A percentile compares a stretch with the other conserved stretches of the same genome.
phyloP scores from a whole-genome alignment of 2,329 filamentous ascomycete species.

The Colletotrichum sidae region DNA sequence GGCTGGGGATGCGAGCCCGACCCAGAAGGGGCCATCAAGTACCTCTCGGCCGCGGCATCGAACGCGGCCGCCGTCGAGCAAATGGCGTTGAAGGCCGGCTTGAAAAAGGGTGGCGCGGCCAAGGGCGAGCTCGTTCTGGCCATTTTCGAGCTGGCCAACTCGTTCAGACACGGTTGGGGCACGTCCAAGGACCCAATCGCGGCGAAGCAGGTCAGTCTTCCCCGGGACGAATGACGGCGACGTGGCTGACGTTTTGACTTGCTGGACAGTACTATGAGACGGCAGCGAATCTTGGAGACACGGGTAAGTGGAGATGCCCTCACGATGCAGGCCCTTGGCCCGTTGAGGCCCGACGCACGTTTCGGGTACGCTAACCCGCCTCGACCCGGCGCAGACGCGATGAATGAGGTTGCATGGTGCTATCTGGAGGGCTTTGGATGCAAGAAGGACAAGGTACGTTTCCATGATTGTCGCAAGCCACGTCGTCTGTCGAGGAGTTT shows the following conservation, averaged over 20 bases:
- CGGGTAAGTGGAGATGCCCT: constrained; percentile 60
- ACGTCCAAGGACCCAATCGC: constrained; percentile 87
- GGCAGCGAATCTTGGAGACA: constrained; percentile 94
- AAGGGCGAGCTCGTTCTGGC: constrained; percentile 97
- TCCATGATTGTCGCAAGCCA: constrained; percentile 37
- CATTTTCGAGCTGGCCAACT: constrained; percentile 94
- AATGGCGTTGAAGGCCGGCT: constrained; percentile 84
- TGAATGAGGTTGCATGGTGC: constrained; percentile 98
- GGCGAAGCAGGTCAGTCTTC: constrained; percentile 72
- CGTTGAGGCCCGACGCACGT: constrained; percentile 27
- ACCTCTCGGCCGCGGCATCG: constrained; percentile 87
- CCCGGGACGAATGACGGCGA: not conserved
- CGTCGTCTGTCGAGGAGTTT: constrained; percentile 38
- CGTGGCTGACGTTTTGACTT: constrained; percentile 2
- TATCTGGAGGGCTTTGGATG: constrained; percentile 97
- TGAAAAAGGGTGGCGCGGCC: constrained; percentile 92
- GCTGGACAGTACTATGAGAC: constrained; percentile 89
- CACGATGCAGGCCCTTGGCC: constrained; percentile 5
- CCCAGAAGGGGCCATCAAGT: constrained; percentile 79
- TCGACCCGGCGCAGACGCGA: constrained; percentile 74
- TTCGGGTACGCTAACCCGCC: constrained; percentile 34
- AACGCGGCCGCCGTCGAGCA: constrained; percentile 91
- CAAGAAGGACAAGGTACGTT: constrained; percentile 96
- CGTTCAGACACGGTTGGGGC: constrained; percentile 95
- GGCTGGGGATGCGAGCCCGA: constrained; percentile 90